Conservation (phyloP, 2,329 filamentous ascomycete species). For the Dothistroma septosporum region DNA sequence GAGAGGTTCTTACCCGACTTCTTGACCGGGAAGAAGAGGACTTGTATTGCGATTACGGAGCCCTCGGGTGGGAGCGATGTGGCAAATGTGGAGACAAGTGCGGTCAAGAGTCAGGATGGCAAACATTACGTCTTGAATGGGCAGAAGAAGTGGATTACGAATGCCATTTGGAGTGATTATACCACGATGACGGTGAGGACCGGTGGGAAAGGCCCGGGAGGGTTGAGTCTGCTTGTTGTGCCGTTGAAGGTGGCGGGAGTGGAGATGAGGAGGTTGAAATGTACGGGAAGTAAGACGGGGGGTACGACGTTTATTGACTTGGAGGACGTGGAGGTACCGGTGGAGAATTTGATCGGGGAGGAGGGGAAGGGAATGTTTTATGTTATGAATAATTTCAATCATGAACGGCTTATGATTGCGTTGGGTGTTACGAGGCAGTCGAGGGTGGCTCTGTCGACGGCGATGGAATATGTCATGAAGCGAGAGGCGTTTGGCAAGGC, state of each 20-base stretch:
- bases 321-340: constrained; percentile 67
- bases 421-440: constrained; percentile 60
- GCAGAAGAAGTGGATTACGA: constrained; percentile 74
- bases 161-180: constrained; percentile 66
- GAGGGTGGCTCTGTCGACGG: constrained; percentile 54
- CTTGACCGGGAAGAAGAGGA: constrained; percentile 60
- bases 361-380: constrained; percentile 70
- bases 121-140: constrained; percentile 68
- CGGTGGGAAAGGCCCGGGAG: constrained; percentile 47
- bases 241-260: constrained; percentile 55
- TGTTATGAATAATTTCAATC: constrained; percentile 32
- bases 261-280: constrained; percentile 61
- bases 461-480: constrained; percentile 60
- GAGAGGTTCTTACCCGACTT: constrained; percentile 64
- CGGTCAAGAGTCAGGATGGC: constrained; percentile 57
- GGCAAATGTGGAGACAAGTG: constrained; percentile 66
- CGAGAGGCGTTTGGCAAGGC: constrained; percentile 63
- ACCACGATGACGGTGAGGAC: constrained; percentile 60
- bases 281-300: constrained; percentile 58
- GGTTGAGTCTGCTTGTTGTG: constrained; percentile 21
- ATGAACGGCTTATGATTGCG: constrained; percentile 57
- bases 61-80: constrained; percentile 69
- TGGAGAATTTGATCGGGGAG: constrained; percentile 63
- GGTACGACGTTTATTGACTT: constrained; percentile 72
- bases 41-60: constrained; percentile 74